Evolutionary conservation across 2,329 filamentous ascomycete genomes (phyloP).

Genomic region (Claviceps pazoutovae): DNA sequence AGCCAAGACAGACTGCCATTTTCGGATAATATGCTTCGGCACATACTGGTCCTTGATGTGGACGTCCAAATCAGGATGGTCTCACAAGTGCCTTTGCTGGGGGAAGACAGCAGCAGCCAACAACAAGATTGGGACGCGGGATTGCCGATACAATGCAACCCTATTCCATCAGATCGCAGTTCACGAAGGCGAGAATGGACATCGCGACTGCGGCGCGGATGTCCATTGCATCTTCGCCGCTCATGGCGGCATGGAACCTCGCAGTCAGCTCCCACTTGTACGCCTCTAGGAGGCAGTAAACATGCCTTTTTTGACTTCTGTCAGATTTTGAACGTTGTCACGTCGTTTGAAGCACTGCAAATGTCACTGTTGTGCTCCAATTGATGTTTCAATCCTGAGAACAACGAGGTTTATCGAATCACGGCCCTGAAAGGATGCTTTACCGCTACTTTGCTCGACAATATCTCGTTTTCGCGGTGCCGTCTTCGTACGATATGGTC

Average conservation of each 20-base stretch:
- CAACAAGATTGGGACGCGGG: background rate
- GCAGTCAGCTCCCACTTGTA: background rate
- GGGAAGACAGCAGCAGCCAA: background rate
- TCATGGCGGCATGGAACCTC: background rate
- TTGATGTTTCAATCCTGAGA: slow-evolving; percentile 10
- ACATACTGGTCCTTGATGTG: background rate
- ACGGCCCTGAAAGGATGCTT: slow-evolving; percentile 6
- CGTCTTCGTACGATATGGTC: slow-evolving; percentile 1
- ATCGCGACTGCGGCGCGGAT: background rate
- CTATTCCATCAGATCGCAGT: background rate
- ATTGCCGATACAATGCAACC: background rate
- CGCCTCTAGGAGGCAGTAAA: background rate
- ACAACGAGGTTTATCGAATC: slow-evolving; percentile 7
- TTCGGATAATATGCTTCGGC: background rate
- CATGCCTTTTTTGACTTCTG: background rate
- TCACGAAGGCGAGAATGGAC: background rate
- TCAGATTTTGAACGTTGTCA: background rate
- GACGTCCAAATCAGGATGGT: background rate
- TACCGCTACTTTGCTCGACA: slow-evolving; percentile 4
- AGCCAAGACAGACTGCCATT: background rate
- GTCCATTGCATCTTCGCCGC: background rate
- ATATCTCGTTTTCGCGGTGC: background rate
- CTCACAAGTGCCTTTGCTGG: background rate
- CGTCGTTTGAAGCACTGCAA: background rate
- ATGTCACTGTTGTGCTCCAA: background rate